Percentiles rank a stretch among this genome's conserved stretches.
phyloP scores from a whole-genome alignment of 331 rosid species.

The Erythrophleum ivorense region DNA sequence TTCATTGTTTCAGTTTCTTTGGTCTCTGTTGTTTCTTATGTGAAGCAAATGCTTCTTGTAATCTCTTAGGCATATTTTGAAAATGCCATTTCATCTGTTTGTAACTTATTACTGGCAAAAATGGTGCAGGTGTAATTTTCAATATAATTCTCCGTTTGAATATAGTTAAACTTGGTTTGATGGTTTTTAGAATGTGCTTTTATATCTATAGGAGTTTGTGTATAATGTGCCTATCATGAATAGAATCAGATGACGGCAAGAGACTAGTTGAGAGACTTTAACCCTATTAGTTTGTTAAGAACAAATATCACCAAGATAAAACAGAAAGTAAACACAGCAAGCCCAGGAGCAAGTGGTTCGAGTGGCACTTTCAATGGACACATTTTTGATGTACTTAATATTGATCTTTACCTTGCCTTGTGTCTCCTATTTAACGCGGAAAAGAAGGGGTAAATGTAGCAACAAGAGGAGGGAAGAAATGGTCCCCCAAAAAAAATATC shows the following conservation, averaged over 20 bases:
- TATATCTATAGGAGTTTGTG: not conserved
- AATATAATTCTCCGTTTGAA: slow-evolving; percentile 40
- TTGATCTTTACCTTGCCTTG: no score
- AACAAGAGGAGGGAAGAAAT: no score
- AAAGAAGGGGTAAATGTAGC: no score
- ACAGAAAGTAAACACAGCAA: no score
- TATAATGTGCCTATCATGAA: not conserved
- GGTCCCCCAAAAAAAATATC: no score
- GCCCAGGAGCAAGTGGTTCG: no score
- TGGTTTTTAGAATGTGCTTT: slow-evolving; percentile 33
- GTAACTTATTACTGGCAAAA: slow-evolving; percentile 47
- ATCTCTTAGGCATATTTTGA: slow-evolving; percentile 71
- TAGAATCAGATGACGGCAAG: not conserved
- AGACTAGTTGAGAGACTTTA: not conserved
- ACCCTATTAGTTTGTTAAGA: not conserved
- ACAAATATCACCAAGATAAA: not conserved
- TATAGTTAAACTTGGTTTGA: slow-evolving; percentile 42
- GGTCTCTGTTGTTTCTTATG: slow-evolving; percentile 40
- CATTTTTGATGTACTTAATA: no score
- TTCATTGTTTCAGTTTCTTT: slow-evolving; percentile 56
- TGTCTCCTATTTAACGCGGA: no score
- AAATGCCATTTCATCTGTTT: slow-evolving; percentile 61
- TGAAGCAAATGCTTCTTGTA: slow-evolving; percentile 83
- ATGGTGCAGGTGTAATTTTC: slow-evolving; percentile 51
- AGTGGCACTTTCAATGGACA: no score